Evolutionary conservation across 2,329 filamentous ascomycete genomes (phyloP), one percentile per base, ranked within the genome.

Genomic region (Gnomoniopsis sp.): DNA sequence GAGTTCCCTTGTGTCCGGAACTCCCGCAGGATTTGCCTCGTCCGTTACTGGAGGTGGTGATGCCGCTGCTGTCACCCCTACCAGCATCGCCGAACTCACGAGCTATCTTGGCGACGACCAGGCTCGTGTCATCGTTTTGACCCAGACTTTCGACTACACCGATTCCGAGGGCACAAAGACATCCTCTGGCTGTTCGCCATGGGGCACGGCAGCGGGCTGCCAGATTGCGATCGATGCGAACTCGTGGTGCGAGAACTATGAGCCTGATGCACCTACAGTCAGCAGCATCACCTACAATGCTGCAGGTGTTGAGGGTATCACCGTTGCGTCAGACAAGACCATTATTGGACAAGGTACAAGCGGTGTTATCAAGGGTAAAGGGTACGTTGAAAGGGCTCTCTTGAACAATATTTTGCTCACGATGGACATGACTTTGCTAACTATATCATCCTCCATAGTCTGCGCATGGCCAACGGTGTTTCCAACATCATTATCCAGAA

Each of bases 401-500:
- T n/a, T n/a, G 43, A 17, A 46, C 19, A 8, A 14, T 41, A 4
- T 11, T n/a, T 12, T n/a, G 8, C 17, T 3, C 10, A 17, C 12
- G n/a, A 4, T 22, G n/a, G n/a, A 46, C 19, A 12, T 46, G 43
- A 19, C 14, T n/a, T 21, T 19, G n/a, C 43, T 46, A 46, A 46
- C n/a, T 19, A 21, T 22, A 46, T 12, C 17, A 17, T 19, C 8
- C 12, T 19, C 8, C 12, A 12, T 19, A 46, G 82, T 62, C 70
- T 84, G 22, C 77, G 79, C 30, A 75, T 82, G 21, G 71, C 74
- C 58, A 72, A 68, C 64, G 74, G 72, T 58, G 75, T 75, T 15
- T 75, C 69, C 67, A 85, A 86, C 69, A 72, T 88, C 68, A 86
- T 87, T 66, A 81, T 86, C 69, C 83, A 83, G 75, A 85, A 83